Evolutionary conservation across 148 eudicot genomes (phyloP), one percentile per base, ranked within the genome.

Genomic region (Nepenthes gracilis): DNA sequence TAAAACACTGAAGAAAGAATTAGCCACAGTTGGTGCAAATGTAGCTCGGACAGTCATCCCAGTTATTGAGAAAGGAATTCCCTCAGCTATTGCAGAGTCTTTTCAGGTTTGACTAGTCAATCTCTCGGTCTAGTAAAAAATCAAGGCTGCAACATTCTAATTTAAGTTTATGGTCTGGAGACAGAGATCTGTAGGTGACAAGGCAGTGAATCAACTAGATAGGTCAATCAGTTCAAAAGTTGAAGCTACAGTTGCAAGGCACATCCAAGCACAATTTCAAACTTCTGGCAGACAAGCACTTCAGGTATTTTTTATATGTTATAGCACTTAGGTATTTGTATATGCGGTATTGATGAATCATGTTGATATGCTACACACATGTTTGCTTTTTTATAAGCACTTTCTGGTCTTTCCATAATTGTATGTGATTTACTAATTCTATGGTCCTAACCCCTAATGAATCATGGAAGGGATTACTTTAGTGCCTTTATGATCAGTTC

Each of bases 261-360:
- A 86, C 57, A 86, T 94, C 70, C 97, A 83, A 78, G 62, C 75
- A 7, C 99, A 94, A 73, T 89, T 89, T 55, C 97, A 86, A 72
- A 86, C 95, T 55, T 86, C 92, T 71, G 99, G 85, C 67, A 93
- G 81, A 74, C 99, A 93, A 80, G 84, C 85, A 60, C 88, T 93
- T 64, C 97, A 89, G 91, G 97, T 89, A 72, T 55, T 14, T 61
- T 3, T 6, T 3, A 4, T 52, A 2, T 23, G 23, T 23, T 23
- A 23, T 23, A 23, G 23, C 23, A 23, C 23, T 23, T 23, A 23
- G 23, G 23, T 23, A 23, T 23, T 23, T 13, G 14, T 14, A 54
- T 13, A 4, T 14, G 2, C 1, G 33, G 8, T 49, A 2, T 11
- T n/a, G 15, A 55, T 55, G 13, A 32, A 35, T 55, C 14, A 33